Conservation (phyloP, 345 rosid genomes). For the Eucalyptus sideroxylon region DNA sequence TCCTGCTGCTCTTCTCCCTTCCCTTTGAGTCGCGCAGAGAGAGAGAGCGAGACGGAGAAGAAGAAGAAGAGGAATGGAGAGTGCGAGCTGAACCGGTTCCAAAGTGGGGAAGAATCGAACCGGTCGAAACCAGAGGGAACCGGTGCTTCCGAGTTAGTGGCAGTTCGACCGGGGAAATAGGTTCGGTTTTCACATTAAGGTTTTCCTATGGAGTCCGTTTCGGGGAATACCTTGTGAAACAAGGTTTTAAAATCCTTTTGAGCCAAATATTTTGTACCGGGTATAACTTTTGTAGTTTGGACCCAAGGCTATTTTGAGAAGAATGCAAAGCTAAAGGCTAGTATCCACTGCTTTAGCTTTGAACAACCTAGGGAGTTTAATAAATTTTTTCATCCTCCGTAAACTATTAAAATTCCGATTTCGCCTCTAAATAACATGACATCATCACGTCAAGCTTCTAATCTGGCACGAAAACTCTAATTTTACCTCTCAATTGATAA, state of each 20-base stretch:
- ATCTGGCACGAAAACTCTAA: neutral
- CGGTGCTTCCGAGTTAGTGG: neutral
- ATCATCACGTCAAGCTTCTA: fast-evolving
- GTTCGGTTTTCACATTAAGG: neutral
- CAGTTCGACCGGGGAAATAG: neutral
- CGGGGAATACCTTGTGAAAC: neutral
- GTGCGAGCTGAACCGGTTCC: neutral
- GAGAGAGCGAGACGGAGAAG: neutral
- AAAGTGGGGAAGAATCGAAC: neutral
- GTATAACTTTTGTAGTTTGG: neutral
- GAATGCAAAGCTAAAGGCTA: neutral
- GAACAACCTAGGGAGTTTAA: neutral
- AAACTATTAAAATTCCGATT: neutral
- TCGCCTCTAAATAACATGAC: neutral
- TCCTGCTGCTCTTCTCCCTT: neutral
- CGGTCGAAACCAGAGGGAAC: neutral
- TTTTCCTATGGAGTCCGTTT: neutral
- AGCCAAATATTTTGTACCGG: neutral
- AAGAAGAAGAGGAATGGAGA: neutral
- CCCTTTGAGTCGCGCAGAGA: neutral
- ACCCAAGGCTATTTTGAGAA: neutral
- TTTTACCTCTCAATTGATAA: neutral
- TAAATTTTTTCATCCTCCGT: fast-evolving
- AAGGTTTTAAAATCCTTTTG: neutral
- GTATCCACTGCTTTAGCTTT: neutral